A percentile compares a stretch with the other conserved stretches of the same genome.
phyloP scores from a whole-genome alignment of 345 rosid genomes.

The Salix koriyanagi region DNA sequence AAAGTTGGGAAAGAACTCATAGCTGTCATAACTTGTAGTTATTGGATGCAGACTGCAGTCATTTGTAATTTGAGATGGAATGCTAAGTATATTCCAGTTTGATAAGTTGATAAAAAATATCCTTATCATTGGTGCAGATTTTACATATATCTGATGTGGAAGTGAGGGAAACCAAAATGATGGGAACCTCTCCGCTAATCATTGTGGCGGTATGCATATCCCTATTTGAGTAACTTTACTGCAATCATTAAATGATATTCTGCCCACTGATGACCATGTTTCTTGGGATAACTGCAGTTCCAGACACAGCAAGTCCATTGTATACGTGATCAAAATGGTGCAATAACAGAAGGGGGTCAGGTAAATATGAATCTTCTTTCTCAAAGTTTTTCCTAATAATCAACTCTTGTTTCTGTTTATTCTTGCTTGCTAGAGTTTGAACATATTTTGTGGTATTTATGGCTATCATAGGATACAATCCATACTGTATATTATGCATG shows the following conservation, averaged over 20 bases:
- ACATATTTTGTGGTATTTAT: background rate
- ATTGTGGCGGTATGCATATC: slow-evolving; percentile 55
- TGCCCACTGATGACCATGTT: background rate
- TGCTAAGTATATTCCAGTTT: background rate
- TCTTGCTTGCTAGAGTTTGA: slow-evolving; percentile 2
- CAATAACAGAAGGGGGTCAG: slow-evolving; percentile 82
- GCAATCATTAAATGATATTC: background rate
- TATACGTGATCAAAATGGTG: slow-evolving; percentile 64
- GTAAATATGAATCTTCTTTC: slow-evolving; percentile 27
- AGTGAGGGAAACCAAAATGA: slow-evolving; percentile 82
- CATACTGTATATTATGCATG: slow-evolving; percentile 71
- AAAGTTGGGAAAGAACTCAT: background rate
- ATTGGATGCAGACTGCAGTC: background rate
- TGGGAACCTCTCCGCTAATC: slow-evolving; percentile 80
- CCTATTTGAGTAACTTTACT: background rate
- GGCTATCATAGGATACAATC: slow-evolving; percentile 61
- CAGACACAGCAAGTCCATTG: slow-evolving; percentile 85
- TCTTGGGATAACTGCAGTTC: slow-evolving; percentile 46
- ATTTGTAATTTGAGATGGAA: background rate
- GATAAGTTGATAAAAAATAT: background rate
- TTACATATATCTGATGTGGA: slow-evolving; percentile 87
- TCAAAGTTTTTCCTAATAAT: background rate
- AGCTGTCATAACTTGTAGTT: background rate
- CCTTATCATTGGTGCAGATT: slow-evolving; percentile 45
- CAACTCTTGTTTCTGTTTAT: background rate